phyloP scores from a whole-genome alignment of 441 rosid species.

The Eruca vesicaria region DNA sequence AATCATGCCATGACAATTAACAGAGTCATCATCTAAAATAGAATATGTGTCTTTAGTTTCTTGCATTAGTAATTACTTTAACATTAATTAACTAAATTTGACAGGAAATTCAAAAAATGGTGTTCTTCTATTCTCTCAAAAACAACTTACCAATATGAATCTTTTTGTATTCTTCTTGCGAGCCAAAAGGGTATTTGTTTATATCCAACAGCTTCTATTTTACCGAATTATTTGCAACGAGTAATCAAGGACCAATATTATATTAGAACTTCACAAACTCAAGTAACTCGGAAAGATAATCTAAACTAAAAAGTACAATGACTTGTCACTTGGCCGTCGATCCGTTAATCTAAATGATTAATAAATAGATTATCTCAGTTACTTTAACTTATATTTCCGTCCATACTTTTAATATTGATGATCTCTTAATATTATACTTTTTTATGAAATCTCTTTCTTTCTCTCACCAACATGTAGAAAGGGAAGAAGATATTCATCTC shows the following conservation, averaged over 20 bases:
- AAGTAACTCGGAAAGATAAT: slow-evolving; percentile 35
- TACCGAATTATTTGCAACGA: slow-evolving; percentile 23
- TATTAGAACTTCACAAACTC: slow-evolving; percentile 29
- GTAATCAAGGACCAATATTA: slow-evolving; percentile 26
- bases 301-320: slow-evolving; percentile 32
- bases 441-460: not conserved
- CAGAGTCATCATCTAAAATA: not conserved
- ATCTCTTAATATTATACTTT: slow-evolving; percentile 23
- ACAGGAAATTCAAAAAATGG: not conserved
- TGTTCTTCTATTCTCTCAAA: not conserved
- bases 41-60: not conserved
- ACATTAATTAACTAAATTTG: not conserved
- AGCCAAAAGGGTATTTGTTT: not conserved
- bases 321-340: slow-evolving; percentile 37
- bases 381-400: slow-evolving; percentile 23
- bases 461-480: slow-evolving; percentile 20
- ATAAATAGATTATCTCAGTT: slow-evolving; percentile 13
- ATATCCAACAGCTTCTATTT: not conserved
- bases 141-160: not conserved
- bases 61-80: not conserved
- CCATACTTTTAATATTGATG: slow-evolving; percentile 17
- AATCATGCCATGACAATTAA: not conserved
- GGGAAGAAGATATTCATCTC: slow-evolving; percentile 38
- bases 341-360: slow-evolving; percentile 18
- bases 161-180: slow-evolving; percentile 9